Base-by-base conservation (phyloP, 768 basidiomycete genomes). In the Pleurotus salmoneostramineus region DNA sequence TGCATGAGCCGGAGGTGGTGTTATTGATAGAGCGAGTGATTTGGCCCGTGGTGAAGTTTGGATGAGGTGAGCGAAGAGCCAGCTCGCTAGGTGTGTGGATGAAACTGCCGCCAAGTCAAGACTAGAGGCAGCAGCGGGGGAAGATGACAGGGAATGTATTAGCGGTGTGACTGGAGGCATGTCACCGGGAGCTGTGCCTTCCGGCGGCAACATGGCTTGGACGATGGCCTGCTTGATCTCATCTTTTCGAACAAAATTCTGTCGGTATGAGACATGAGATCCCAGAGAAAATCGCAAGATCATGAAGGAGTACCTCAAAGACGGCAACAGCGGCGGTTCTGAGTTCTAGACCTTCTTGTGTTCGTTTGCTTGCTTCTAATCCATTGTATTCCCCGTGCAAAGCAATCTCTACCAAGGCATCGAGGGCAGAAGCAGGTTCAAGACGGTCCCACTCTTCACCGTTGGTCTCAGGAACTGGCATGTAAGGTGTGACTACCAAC, bases 401-500 rank as follows among this genome's bases (percentile, higher is more conserved):
- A 8, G 85, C 85, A 12, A 93, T 79, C 60, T 91, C 88, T 0
- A 96, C 84, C 8, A 97, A 79, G 0, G 84, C 89, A 59, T 95
- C 89, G 4, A 96, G 79, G 0, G 91, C 91, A 3, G 91, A 87
- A 12, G 89, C 82, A 3, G 84, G 78, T 59, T 94, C 90, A 21
- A 96, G 69, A 17, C 94, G 82, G 68, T 95, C 92, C 92, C 92
- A 94, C 67, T 96, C 93, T 71, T 96, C 94, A 6, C 93, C 93
- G 60, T 91, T 82, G 56, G 95, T 82, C 70, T 92, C 84, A 58
- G 91, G 84, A 44, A 89, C 84, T 65, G 91, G 83, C 72, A 89
- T 77, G 68, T 91, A 85, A 61, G 89, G 83, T 56, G 89, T 86
- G 59, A 90, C 68, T 62, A 84, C 76, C 66, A 95, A 70, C 62